A percentile compares a stretch with the other conserved stretches of the same genome.
phyloP scores from a whole-genome alignment of 2,329 filamentous ascomycete genomes.

The Cytospora piceae region DNA sequence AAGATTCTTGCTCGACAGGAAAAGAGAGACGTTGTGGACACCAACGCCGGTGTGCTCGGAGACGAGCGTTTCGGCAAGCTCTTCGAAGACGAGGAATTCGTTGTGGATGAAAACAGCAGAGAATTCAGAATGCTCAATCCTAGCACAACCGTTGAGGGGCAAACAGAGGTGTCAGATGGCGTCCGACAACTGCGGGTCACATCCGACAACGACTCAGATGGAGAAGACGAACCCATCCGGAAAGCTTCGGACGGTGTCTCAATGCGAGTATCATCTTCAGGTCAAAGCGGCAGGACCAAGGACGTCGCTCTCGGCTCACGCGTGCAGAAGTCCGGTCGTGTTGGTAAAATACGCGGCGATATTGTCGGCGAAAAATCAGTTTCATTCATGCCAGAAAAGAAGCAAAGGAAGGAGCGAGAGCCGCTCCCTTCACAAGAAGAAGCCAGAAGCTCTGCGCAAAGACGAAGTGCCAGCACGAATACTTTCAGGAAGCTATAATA shows the following conservation, averaged over 20 bases:
- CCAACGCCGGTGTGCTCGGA: constrained; percentile 69
- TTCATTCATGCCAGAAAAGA: constrained; percentile 70
- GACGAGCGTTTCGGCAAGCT: constrained; percentile 86
- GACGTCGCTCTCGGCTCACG: constrained; percentile 63
- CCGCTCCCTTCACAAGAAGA: constrained; percentile 37
- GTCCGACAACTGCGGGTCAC: constrained; percentile 45
- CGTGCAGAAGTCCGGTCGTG: constrained; percentile 53
- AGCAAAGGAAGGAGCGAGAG: constrained; percentile 52
- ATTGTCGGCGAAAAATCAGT: constrained; percentile 68
- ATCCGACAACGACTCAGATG: constrained; percentile 44
- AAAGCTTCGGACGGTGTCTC: constrained; percentile 46
- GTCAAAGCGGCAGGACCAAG: constrained; percentile 59
- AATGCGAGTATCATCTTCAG: constrained; percentile 72
- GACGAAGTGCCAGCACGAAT: constrained; percentile 77
- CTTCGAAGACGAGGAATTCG: constrained; percentile 92
- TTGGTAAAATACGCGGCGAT: constrained; percentile 52
- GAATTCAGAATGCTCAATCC: constrained; percentile 92
- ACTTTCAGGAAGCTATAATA: constrained; percentile 69
- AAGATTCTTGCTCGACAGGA: constrained; percentile 70
- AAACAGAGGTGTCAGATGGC: constrained; percentile 33
- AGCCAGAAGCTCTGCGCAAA: constrained; percentile 45
- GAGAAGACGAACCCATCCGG: constrained; percentile 39
- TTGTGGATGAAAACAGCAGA: constrained; percentile 83
- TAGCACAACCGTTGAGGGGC: constrained; percentile 65
- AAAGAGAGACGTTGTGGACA: constrained; percentile 60